These are phyloP conservation scores for Coffea canephora DNA, from an alignment of 257 asterid genomes.

Conservation along the genomic window DNA sequence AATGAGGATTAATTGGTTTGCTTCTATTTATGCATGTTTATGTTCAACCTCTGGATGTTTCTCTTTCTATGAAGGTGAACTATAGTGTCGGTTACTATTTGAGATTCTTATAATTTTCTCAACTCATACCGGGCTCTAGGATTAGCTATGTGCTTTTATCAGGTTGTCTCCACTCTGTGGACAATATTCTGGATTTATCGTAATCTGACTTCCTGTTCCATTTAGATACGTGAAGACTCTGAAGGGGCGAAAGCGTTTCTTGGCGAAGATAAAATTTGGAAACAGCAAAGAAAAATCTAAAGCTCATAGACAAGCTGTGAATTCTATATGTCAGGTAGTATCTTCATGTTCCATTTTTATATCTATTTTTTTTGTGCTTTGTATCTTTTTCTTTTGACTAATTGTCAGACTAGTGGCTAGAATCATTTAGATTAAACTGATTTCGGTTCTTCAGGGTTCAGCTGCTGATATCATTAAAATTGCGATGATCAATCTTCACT, in stretches of 20 bases:
- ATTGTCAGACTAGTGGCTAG: not conserved
- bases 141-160: not conserved
- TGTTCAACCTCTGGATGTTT: not conserved
- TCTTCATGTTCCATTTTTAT: constrained; percentile 15
- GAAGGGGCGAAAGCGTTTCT: constrained; percentile 85
- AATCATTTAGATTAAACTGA: constrained; percentile 6
- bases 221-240: constrained; percentile 81
- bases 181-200: not conserved
- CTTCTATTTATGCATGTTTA: not conserved
- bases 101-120: not conserved
- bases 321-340: constrained; percentile 91
- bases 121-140: not conserved
- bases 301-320: constrained; percentile 98
- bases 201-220: constrained; percentile 5
- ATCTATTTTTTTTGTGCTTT: constrained; percentile 4
- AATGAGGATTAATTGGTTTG: not conserved
- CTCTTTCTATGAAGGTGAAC: not conserved
- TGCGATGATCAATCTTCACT: constrained; percentile 77
- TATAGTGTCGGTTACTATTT: not conserved
- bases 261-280: constrained; percentile 84
- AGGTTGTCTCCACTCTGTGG: not conserved
- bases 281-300: constrained; percentile 77
- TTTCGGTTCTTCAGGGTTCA: constrained; percentile 62
- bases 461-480: constrained; percentile 95
- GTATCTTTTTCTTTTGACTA: not conserved